Evolutionary conservation across 208 protist genomes (phyloP).

Genomic region (Crithidia bombi): DNA sequence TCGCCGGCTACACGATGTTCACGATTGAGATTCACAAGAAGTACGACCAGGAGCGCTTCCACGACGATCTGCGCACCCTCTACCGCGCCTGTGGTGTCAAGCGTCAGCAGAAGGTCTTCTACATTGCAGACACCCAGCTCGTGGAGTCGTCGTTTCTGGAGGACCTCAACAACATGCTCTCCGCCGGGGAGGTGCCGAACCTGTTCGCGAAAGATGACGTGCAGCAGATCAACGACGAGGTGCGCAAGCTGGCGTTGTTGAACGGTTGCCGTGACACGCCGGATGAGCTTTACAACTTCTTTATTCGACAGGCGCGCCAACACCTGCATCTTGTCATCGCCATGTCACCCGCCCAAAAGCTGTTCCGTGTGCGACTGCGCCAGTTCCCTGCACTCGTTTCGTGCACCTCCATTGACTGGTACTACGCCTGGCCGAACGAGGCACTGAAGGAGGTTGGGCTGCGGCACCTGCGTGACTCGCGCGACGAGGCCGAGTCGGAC

Average conservation of each 20-base stretch:
- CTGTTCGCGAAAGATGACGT: conserved; percentile 97
- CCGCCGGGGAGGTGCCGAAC: conserved; percentile 98
- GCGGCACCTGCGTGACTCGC: conserved; percentile 82
- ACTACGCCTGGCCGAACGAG: conserved; percentile 97
- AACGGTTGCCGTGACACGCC: conserved; percentile 90
- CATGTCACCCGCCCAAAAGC: conserved; percentile 97
- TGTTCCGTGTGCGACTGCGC: conserved; percentile 96
- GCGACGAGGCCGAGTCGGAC: conserved; percentile 88
- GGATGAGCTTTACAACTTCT: conserved; percentile 96
- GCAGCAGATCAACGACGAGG: conserved; percentile 91
- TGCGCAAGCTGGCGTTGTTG: conserved; percentile 90
- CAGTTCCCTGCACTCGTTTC: conserved; percentile 98
- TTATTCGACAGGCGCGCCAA: conserved; percentile 94
- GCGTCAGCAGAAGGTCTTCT: conserved; percentile 96
- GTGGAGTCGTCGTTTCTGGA: conserved; percentile 96
- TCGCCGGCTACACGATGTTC: conserved; percentile 95
- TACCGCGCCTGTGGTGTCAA: conserved; percentile 95
- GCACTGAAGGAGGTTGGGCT: conserved; percentile 96
- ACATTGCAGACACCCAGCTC: conserved; percentile 98
- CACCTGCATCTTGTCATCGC: conserved; percentile 97
- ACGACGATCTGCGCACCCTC: conserved; percentile 97
- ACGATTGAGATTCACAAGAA: conserved; percentile 97
- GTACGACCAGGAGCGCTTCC: conserved; percentile 96
- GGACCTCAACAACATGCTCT: conserved; percentile 98
- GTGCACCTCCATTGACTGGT: conserved; percentile 99